Base-by-base conservation (phyloP, 306 rosid genomes). In the Prunus mume region DNA sequence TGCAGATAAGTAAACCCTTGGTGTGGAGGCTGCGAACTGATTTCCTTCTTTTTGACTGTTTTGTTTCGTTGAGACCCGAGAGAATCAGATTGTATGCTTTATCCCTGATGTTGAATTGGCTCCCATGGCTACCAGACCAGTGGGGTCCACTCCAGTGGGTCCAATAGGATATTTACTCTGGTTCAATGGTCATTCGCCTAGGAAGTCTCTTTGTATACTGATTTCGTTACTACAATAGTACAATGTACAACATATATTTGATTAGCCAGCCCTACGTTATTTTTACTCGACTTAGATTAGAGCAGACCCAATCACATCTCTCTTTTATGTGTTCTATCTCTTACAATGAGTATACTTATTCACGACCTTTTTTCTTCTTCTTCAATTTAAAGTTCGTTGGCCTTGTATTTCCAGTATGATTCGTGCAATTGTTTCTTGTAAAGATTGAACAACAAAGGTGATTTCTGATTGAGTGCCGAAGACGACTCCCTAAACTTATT, bases 151-250 rank as follows among this genome's bases (percentile, higher is more conserved):
- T 58, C n/a, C 55, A 50, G 1, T 15, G 55, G 55, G 19, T 15
- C 55, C 57, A 17, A 15, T 6, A 19, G 49, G 67, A 58, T 12
- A 25, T 73, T 64, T 65, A 5, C 76, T 41, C 1, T 25, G 58
- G 77, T 45, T 41, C 27, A 46, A 38, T 38, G 27, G 25, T 61
- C 46, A 18, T 28, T 27, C 22, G 58, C 34, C n/a, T 24, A 22
- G 55, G 56, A 46, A 47, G 62, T 73, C 57, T 71, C 50, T 74
- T 52, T 73, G 77, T 74, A 46, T 27, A 22, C 69, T 1, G 60
- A 46, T 43, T 5, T 13, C 25, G 47, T 22, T 46, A 46, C 65
- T 45, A 19, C 76, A 25, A 28, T 45, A 17, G 2, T 45, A 25
- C 76, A 25, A 46, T 73, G 77, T 73, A 73, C 68, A 38, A 38